Base-by-base conservation (phyloP, 169 alveolate species). In the Eimeria tenella region DNA sequence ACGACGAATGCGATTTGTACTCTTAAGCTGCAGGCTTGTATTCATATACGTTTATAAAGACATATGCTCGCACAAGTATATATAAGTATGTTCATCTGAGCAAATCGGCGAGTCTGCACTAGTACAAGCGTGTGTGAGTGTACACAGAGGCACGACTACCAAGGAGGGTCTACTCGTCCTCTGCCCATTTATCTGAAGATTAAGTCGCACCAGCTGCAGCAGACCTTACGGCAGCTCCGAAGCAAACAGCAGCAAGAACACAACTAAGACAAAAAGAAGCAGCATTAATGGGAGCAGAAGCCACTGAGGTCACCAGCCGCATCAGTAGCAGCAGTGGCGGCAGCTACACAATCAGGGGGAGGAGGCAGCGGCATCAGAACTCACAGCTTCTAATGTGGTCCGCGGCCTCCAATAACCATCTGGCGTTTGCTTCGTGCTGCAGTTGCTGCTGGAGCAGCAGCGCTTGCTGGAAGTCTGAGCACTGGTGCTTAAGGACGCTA, bases 401-500 rank as follows among this genome's bases (percentile, higher is more conserved):
- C 56, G 90, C 90, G 17, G 90, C 90, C 49, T 81, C 90, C 23
- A 81, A 13, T 13, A 81, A 73, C 90, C 90, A 81, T 19, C 90
- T 60, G 19, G 90, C 90, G 42, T 58, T 81, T 19, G 90, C 90
- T 23, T 81, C 90, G 6, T 81, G 90, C 90, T 81, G 90, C 75
- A 81, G 90, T 7, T 55, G 70, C 74, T 81, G 90, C 73, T 81
- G 90, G 74, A 55, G 74, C 75, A 56, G 90, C 75, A 81, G 60
- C 73, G 90, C 90, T 74, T 81, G 74, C 25, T 81, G 55, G 53
- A 81, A 25, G 55, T 81, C 68, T n/a, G 56, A n/a, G 42, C 74
- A 81, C 9, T 81, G 90, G 11, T 81, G 90, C 73, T 58, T 81
- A 15, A 81, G 90, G 9, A 81, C 90, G n/a, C 90, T 81, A 53